Evolutionary conservation across 257 asterid genomes (phyloP), one percentile per base, ranked within the genome.

Genomic region (Jacaranda copaia): DNA sequence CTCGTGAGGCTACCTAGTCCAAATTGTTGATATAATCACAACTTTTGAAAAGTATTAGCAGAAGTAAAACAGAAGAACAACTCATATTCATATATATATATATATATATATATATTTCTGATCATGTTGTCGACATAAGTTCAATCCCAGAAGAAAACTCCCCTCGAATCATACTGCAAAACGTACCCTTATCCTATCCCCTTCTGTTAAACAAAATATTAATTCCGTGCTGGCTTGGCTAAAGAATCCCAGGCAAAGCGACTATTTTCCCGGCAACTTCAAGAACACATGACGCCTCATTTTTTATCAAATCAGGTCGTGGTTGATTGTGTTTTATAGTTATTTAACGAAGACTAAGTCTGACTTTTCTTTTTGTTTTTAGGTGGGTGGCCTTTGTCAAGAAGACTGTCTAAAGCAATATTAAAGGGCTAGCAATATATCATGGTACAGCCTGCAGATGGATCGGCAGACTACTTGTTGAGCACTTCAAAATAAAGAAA

Each of bases 261-360:
- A 75, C 55, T 74, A 38, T 68, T 40, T 20, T 67, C 25, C 13
- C 5, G 36, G 6, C 63, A 79, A 80, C 90, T 86, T 81, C 86
- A 77, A 1, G 66, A 74, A 79, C 85, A 86, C 81, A 75, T 25
- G 32, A 25, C 32, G 32, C n/a, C 62, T 40, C 46, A 45, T 45
- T 56, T 56, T 76, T 25, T 25, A 62, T 71, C 71, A 16, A 55
- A 74, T 71, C 43, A 56, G 18, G 57, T 63, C 36, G 43, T 32
- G 51, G 58, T 46, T 75, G 32, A 49, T 81, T 60, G 39, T 57
- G 79, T n/a, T 80, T 80, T 80, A 65, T 80, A 77, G 88, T 87
- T 87, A 84, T 75, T 77, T 87, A 82, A 87, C 90, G 81, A 82
- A 49, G 86, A 84, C 80, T 76, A 42, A 35, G 71, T 79, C 77